Evolutionary conservation across 2,329 filamentous ascomycete genomes (phyloP).

Genomic region (Fusarium chaquense): DNA sequence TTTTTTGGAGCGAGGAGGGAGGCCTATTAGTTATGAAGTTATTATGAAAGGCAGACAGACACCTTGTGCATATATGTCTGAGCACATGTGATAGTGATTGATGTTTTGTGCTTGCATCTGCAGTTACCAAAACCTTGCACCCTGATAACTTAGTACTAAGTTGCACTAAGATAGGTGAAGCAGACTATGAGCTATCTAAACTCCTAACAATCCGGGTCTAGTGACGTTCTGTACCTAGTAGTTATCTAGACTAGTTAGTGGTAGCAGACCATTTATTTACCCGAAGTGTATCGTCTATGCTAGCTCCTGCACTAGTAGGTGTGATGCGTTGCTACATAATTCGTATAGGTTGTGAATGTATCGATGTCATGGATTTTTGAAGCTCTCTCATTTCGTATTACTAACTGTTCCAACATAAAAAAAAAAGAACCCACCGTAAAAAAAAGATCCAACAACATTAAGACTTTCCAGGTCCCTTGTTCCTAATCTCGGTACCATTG

Average conservation of each 20-base stretch:
- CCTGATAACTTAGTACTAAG: not conserved
- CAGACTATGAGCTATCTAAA: not conserved
- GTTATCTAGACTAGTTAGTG: not conserved
- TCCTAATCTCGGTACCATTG: conserved; percentile 28
- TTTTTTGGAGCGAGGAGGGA: conserved; percentile 3
- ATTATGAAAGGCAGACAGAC: not conserved
- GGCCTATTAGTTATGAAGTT: not conserved
- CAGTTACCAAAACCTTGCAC: not conserved
- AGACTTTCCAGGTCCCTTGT: conserved; percentile 1
- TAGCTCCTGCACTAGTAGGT: not conserved
- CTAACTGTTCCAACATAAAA: not conserved
- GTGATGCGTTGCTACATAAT: conserved; percentile 3
- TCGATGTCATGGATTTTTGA: conserved; percentile 23
- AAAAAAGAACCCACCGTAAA: conserved; percentile 1
- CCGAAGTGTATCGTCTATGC: not conserved
- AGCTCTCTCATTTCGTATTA: not conserved
- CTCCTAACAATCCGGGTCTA: not conserved
- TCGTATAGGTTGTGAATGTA: not conserved
- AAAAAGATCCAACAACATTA: not conserved
- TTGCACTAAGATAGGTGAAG: conserved; percentile 1
- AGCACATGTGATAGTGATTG: conserved; percentile 7
- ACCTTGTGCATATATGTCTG: not conserved
- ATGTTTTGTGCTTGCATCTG: not conserved
- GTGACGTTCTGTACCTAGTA: not conserved
- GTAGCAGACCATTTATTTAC: not conserved